phyloP scores from a whole-genome alignment of 257 asterid genomes.

The Petunia secreta region DNA sequence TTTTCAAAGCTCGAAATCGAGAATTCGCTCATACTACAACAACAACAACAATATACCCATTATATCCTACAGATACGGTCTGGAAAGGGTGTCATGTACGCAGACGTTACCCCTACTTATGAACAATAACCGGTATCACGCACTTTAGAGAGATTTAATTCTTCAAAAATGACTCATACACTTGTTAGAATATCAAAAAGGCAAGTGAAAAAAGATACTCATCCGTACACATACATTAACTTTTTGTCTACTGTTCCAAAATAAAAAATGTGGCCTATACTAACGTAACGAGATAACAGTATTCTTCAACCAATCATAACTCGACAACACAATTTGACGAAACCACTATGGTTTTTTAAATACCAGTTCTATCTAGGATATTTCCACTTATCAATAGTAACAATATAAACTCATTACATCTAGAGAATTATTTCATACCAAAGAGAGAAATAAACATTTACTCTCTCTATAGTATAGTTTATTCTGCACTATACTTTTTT shows the following conservation, averaged over 20 bases:
- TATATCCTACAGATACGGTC: too few relatives aligned
- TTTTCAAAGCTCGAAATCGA: too few relatives aligned
- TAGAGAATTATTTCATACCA: not conserved
- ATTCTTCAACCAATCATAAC: conserved; percentile 45
- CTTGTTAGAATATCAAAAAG: too few relatives aligned
- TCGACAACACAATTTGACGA: conserved; percentile 64
- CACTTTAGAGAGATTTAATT: too few relatives aligned
- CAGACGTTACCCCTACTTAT: too few relatives aligned
- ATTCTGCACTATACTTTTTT: not conserved
- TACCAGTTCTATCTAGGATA: not conserved
- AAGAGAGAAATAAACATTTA: not conserved
- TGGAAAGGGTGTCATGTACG: too few relatives aligned
- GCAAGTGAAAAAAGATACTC: too few relatives aligned
- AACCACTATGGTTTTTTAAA: conserved; percentile 48
- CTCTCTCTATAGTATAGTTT: not conserved
- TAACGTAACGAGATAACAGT: not conserved
- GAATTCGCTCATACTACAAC: too few relatives aligned
- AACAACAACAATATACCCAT: too few relatives aligned
- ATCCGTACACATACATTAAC: not conserved
- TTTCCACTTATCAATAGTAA: not conserved
- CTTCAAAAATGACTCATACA: too few relatives aligned
- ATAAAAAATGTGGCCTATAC: not conserved
- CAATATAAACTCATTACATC: not conserved
- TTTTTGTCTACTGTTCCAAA: not conserved
- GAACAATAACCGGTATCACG: too few relatives aligned